These are phyloP conservation scores for Podospora appendiculata DNA, from an alignment of 495 filamentous ascomycete genomes.

Conservation along the genomic window DNA sequence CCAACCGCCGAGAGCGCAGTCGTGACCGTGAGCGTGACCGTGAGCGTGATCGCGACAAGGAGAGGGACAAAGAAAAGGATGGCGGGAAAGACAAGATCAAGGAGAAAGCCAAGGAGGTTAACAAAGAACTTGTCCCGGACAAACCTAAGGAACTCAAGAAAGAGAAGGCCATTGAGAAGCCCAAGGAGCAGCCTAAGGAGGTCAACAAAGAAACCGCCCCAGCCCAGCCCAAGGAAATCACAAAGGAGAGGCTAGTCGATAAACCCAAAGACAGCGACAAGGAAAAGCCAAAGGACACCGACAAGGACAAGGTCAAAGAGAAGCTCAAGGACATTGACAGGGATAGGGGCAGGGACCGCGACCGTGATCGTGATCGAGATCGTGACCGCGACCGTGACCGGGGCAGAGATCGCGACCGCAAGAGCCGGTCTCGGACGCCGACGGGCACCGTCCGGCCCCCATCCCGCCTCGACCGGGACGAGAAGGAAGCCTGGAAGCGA, in stretches of 20 bases:
- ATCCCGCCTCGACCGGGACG: conserved; percentile 20
- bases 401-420: conserved; percentile 18
- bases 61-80: neutral
- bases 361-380: neutral
- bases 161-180: neutral
- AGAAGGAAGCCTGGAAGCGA: conserved; percentile 42
- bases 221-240: no score
- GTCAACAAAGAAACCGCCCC: no score
- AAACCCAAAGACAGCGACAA: no score
- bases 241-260: no score
- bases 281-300: no score
- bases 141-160: neutral
- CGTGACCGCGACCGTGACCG: conserved; percentile 3
- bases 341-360: no score
- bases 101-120: neutral
- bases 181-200: neutral
- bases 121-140: neutral
- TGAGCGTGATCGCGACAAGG: conserved; percentile 6
- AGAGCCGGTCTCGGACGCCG: conserved; percentile 31
- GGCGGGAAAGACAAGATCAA: neutral
- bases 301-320: no score
- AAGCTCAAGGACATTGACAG: no score
- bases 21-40: conserved; percentile 16
- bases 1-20: conserved; percentile 17
- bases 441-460: conserved; percentile 14